Evolutionary conservation across 1,284 basidiomycete species (phyloP), one percentile per base, ranked within the genome.

Genomic region (Caloboletus firmus): DNA sequence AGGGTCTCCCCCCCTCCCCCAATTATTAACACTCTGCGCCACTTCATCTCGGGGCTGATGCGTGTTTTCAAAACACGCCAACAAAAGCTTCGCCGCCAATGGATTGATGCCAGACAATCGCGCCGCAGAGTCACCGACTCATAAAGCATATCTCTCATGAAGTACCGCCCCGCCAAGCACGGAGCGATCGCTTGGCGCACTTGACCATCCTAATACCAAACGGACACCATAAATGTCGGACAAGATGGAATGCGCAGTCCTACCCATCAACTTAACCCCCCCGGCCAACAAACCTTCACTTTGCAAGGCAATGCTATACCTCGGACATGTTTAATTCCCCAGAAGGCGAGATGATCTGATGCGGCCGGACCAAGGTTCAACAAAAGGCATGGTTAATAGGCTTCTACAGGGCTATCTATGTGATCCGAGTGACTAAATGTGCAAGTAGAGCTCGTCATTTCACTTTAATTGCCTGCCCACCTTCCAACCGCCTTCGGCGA

Each of bases 401-500:
- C 54, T 57, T 65, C 55, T 61, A 66, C 55, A 44, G 46, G 28
- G 52, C 59, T 55, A 56, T 56, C 52, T 63, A 51, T 60, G 54
- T 68, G 67, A 66, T 68, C 67, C 64, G 66, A 57, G 57, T 68
- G 57, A 53, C 57, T 56, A 55, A 52, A 51, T 52, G 36, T 46
- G 57, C 53, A 48, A 44, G 24, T 34, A 56, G 45, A 5, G 37
- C 46, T 54, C 51, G 51, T 68, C 71, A 84, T 65, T 79, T 79
- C 60, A 87, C 75, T 70, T 87, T 88, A 55, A 79, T 77, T 45
- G 77, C 75, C 57, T 68, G 77, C 35, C 86, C 84, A 54, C 79
- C 80, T 66, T 86, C 84, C 49, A 89, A 71, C 57, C 83, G 77
- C 63, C 87, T 75, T 63, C 85, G 74, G 64, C 86, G 76, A 52